A percentile compares a stretch with the other conserved stretches of the same genome.
These are phyloP conservation scores for Orobanche coerulescens DNA, from an alignment of 257 asterid species.

Conservation along the genomic window DNA sequence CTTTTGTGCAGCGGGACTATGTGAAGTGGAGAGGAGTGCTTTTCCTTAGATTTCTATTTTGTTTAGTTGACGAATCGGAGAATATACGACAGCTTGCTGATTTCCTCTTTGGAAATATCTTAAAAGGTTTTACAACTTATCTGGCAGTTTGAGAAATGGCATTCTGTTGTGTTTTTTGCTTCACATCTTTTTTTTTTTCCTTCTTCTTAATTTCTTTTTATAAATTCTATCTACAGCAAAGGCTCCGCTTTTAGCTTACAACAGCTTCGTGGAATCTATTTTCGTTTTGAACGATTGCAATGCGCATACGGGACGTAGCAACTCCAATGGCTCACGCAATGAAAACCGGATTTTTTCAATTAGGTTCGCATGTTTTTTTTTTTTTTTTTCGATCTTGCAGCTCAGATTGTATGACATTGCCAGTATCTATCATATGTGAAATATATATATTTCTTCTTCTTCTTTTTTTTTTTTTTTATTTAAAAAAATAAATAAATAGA, in stretches of 20 bases:
- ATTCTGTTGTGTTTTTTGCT: neutral
- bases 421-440: neutral
- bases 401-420: neutral
- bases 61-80: slow-evolving; percentile 89
- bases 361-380: slow-evolving; percentile 45
- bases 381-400: slow-evolving; percentile 13
- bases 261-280: slow-evolving; percentile 88
- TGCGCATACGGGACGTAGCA: slow-evolving; percentile 77
- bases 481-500: slow-evolving; percentile 31
- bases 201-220: neutral
- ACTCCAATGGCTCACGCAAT: slow-evolving; percentile 48
- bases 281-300: slow-evolving; percentile 85
- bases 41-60: slow-evolving; percentile 73
- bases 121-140: slow-evolving; percentile 51
- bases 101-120: slow-evolving; percentile 81
- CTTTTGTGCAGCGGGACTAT: slow-evolving; percentile 66
- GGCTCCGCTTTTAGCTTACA: slow-evolving; percentile 96
- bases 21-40: slow-evolving; percentile 97
- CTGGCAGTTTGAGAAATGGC: neutral
- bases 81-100: slow-evolving; percentile 75
- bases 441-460: neutral
- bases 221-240: slow-evolving; percentile 47
- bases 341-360: slow-evolving; percentile 61
- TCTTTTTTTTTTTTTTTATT: neutral
- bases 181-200: neutral